These are phyloP conservation scores for Symbiodinium natans DNA, from an alignment of 73 alveolate species.

Conservation along the genomic window DNA sequence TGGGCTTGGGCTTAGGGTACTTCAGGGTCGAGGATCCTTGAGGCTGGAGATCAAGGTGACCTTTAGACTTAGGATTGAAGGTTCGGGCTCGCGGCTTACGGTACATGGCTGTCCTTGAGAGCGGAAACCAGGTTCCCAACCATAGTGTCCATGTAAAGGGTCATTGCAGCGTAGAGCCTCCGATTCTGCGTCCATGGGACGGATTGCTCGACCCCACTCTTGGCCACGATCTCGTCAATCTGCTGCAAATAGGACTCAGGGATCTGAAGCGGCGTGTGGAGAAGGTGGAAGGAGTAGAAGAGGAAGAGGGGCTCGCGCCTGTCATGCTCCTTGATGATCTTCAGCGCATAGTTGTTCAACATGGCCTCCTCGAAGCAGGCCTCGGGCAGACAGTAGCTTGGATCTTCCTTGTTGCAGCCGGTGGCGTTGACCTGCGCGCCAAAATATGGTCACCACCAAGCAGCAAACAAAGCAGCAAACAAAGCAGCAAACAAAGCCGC, in stretches of 20 bases:
- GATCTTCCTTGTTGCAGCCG: neutral
- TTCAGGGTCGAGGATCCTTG: too few relatives aligned
- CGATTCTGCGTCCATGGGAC: constrained; percentile 11
- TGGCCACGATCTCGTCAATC: neutral
- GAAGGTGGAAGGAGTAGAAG: constrained; percentile 27
- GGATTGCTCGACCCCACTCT: neutral
- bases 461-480: too few relatives aligned
- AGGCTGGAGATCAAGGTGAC: too few relatives aligned
- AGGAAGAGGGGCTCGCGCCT: constrained; percentile 16
- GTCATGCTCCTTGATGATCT: constrained; percentile 21
- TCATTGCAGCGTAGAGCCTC: constrained; percentile 33
- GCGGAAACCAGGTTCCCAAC: neutral
- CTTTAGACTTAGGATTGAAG: too few relatives aligned
- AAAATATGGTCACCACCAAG: too few relatives aligned
- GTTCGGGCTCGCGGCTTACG: neutral
- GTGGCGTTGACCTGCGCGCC: constrained; percentile 7
- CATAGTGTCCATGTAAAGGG: constrained; percentile 18
- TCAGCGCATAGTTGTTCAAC: neutral
- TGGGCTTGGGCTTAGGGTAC: too few relatives aligned
- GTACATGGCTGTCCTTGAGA: neutral
- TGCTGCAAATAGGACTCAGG: neutral
- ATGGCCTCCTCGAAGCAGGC: constrained; percentile 10
- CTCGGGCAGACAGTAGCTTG: neutral
- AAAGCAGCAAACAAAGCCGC: too few relatives aligned
- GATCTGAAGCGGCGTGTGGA: constrained; percentile 47